These are phyloP conservation scores for Thielaviopsis cerberus DNA, from an alignment of 2,329 filamentous ascomycete species.

Conservation along the genomic window DNA sequence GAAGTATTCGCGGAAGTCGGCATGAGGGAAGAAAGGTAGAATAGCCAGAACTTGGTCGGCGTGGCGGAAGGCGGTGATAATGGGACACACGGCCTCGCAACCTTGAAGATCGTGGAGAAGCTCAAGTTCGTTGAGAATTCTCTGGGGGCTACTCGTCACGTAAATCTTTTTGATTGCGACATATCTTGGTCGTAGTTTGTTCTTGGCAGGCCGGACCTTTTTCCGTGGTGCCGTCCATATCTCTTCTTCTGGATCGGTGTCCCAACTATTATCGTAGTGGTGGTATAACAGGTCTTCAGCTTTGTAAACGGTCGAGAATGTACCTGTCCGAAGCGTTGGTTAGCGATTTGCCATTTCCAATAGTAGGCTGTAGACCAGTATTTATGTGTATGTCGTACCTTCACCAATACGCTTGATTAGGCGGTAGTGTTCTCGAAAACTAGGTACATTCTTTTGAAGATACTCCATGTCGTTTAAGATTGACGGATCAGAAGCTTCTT, in stretches of 20 bases:
- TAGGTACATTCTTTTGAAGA: constrained; percentile 63
- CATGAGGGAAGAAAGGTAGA: constrained; percentile 85
- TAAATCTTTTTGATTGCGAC: constrained; percentile 99
- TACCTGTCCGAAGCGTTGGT: constrained; percentile 41
- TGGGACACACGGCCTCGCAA: constrained; percentile 71
- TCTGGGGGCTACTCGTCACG: constrained; percentile 81
- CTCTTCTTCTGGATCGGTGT: constrained; percentile 48
- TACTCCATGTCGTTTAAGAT: constrained; percentile 76
- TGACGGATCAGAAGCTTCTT: constrained; percentile 44
- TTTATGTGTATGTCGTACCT: constrained; percentile 33
- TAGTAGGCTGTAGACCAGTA: background rate
- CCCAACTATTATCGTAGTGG: constrained; percentile 71
- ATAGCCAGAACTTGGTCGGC: constrained; percentile 91
- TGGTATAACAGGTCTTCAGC: constrained; percentile 83
- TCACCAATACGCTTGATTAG: constrained; percentile 95
- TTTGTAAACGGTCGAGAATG: constrained; percentile 97
- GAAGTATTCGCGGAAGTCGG: constrained; percentile 89
- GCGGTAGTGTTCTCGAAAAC: constrained; percentile 67
- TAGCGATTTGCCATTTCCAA: constrained; percentile 10
- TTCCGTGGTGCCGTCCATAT: constrained; percentile 50
- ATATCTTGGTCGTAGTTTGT: constrained; percentile 39
- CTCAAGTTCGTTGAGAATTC: constrained; percentile 92
- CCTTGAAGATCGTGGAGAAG: constrained; percentile 72
- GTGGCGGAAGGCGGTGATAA: constrained; percentile 91
- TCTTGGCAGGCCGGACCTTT: constrained; percentile 20